Percentiles rank a stretch among this genome's conserved stretches.
Conservation (phyloP, 116 monocot genomes). For the Cymodocea nodosa region DNA sequence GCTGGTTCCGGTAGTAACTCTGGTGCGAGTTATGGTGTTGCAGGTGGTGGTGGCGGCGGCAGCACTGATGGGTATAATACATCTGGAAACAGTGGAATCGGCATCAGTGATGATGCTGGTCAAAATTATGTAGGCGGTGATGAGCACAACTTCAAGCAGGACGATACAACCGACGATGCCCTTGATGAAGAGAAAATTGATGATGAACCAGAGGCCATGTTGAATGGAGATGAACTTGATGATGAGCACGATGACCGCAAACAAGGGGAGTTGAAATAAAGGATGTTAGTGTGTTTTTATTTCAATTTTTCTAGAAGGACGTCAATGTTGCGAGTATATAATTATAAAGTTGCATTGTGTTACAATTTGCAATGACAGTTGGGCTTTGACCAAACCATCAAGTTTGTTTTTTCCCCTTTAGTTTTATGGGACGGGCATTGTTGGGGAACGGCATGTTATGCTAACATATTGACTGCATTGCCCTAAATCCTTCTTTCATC, state of each 20-base stretch:
- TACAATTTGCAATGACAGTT: too few relatives aligned
- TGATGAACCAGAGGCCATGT: not conserved
- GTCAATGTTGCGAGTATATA: not conserved
- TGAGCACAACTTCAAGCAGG: not conserved
- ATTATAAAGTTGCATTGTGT: not conserved
- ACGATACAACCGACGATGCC: not conserved
- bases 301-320: not conserved
- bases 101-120: not conserved
- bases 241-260: slow-evolving; percentile 28
- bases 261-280: slow-evolving; percentile 13
- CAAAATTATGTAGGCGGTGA: not conserved
- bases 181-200: not conserved
- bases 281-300: too few relatives aligned
- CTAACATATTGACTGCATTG: too few relatives aligned
- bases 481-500: too few relatives aligned
- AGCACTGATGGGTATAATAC: not conserved
- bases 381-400: too few relatives aligned
- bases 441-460: too few relatives aligned
- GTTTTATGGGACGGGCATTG: too few relatives aligned
- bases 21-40: not conserved
- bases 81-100: not conserved
- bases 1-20: not conserved
- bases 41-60: not conserved
- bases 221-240: slow-evolving; percentile 4
- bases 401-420: too few relatives aligned